Evolutionary conservation across 2,329 filamentous ascomycete species (phyloP), one percentile per base, ranked within the genome.

Genomic region (Pleoardoris graminearum): DNA sequence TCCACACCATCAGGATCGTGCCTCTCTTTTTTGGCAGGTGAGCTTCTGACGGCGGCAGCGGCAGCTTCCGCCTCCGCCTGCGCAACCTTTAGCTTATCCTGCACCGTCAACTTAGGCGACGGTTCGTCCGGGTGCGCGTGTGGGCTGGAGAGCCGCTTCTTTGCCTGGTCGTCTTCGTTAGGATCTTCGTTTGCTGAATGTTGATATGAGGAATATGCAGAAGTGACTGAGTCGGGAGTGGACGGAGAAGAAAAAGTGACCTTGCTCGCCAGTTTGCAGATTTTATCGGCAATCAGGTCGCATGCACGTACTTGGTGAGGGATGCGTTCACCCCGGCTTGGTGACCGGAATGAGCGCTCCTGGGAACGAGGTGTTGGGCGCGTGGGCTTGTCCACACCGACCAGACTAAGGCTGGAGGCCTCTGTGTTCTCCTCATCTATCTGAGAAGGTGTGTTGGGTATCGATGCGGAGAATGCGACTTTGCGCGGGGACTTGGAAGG

Each of bases 41-140:
- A 39, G 32, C 38, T 36, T 30, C 58, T 57, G 19, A 62, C 62
- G 14, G 63, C 65, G 23, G 66, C 63, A 50, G 72, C 73, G 50
- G 74, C 76, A 55, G 73, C 71, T 62, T 77, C 76, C 33, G 77
- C 77, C 59, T 78, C 75, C 52, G 66, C 66, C 54, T 76, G 73
- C 7, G 72, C 76, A 39, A 70, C 73, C 45, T 69, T 73, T 47
- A 80, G 71, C 61, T 80, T 80, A 51, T 80, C 76, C 51, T 76
- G 70, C 45, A 79, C 71, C 3, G 75, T 78, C 50, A 78, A 58
- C 61, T 71, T 77, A 33, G 65, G 71, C 49, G 59, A 75, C 48
- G 62, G 69, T 58, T 72, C 72, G 11, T 73, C 73, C 29, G 65
- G 66, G 46, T 75, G 73, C 14, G 66, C 60, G 45, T 63, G 64